Conservation (phyloP, 495 filamentous ascomycete genomes). For the Lasiosphaeria miniovina region DNA sequence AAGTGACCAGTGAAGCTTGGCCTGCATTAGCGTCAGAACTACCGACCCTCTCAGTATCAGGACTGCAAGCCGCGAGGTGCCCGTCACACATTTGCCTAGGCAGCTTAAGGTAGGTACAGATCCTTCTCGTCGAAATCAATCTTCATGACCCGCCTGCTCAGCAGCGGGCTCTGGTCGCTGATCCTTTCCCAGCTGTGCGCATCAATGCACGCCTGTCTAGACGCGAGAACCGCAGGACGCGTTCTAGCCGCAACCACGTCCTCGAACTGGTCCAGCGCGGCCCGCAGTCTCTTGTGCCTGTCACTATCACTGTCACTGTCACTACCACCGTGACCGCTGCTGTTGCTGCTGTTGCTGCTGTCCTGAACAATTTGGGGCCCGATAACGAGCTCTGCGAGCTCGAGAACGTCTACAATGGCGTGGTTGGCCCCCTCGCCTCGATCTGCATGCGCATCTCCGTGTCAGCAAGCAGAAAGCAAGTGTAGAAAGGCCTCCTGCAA, state of each 20-base stretch:
- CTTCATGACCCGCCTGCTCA: slow-evolving; percentile 31
- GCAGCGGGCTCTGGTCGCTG: slow-evolving; percentile 29
- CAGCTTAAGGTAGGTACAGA: background rate
- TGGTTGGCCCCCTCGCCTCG: slow-evolving; percentile 46
- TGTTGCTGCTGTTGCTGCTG: background rate
- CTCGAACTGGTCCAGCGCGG: slow-evolving; percentile 49
- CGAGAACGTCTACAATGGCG: slow-evolving; percentile 39
- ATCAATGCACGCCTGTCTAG: slow-evolving; percentile 60
- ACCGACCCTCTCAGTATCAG: no score
- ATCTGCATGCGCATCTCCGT: slow-evolving; percentile 22
- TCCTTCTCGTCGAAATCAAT: slow-evolving; percentile 26
- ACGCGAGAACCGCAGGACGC: slow-evolving; percentile 50
- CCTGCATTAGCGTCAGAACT: no score
- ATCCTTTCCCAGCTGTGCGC: slow-evolving; percentile 54
- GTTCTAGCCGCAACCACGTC: slow-evolving; percentile 48
- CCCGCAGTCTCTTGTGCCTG: slow-evolving; percentile 13
- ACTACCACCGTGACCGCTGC: no score
- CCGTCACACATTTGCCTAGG: background rate
- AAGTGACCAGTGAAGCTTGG: no score
- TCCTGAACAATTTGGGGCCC: slow-evolving; percentile 1
- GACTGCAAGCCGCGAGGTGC: background rate
- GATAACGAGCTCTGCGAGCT: slow-evolving; percentile 24
- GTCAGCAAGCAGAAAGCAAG: background rate
- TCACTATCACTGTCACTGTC: background rate
- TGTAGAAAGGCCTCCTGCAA: background rate